Conservation (phyloP, 2,329 filamentous ascomycete genomes). For the Claviceps arundinis region DNA sequence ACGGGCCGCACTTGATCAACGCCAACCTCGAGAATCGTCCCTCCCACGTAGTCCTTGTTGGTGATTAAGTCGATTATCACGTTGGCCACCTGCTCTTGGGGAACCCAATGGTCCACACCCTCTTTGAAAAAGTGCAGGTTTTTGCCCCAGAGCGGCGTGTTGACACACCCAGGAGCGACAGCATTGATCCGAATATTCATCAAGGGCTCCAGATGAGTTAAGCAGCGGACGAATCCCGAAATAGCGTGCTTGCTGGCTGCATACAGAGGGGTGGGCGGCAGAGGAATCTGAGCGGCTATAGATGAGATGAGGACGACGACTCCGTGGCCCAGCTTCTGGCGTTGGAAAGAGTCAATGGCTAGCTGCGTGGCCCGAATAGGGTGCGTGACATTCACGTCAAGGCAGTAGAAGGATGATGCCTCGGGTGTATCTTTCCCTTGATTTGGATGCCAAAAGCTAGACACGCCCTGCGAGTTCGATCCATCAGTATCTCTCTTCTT, state of each 20-base stretch:
- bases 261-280: conserved; percentile 16
- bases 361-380: conserved; percentile 18
- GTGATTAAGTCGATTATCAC: conserved; percentile 22
- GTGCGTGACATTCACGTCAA: conserved; percentile 20
- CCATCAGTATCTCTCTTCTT: too few species aligned
- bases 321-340: conserved; percentile 8
- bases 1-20: conserved; percentile 4
- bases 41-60: conserved; percentile 15
- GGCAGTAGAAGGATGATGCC: conserved; percentile 2
- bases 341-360: conserved; percentile 16
- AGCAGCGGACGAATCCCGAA: conserved; percentile 18
- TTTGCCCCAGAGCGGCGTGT: conserved; percentile 25
- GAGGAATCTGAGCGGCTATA: conserved; percentile 14
- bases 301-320: conserved; percentile 15
- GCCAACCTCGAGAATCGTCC: conserved; percentile 7
- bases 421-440: conserved; percentile 2
- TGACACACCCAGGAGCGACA: conserved; percentile 23
- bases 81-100: conserved; percentile 21
- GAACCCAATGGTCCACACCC: conserved; percentile 18
- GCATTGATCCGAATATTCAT: conserved; percentile 19
- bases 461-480: neutral
- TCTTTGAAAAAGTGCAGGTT: conserved; percentile 19
- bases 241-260: conserved; percentile 17
- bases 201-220: conserved; percentile 16
- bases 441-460: conserved; percentile 2